Percentiles rank a stretch among this genome's conserved stretches.
Evolutionary conservation across 2,329 filamentous ascomycete species (phyloP).

Genomic region (Arthrobotrys musiformis): DNA sequence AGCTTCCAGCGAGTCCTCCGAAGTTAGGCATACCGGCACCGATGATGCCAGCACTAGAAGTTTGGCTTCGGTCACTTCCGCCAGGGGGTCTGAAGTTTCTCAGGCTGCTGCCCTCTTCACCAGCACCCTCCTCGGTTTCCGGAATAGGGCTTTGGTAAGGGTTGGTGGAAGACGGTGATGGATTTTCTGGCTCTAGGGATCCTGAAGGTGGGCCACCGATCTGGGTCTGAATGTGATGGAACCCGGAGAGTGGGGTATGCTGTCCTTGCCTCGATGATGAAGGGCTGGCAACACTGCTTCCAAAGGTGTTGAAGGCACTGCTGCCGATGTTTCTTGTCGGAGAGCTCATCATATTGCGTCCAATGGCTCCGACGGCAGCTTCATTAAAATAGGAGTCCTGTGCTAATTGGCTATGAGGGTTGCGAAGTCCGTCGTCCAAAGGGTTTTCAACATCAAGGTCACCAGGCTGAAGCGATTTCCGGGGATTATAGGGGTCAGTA

Average conservation of each 20-base stretch:
- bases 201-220: constrained; percentile 61
- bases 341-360: constrained; percentile 65
- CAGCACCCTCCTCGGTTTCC: constrained; percentile 74
- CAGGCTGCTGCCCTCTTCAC: constrained; percentile 69
- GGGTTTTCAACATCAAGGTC: constrained; percentile 78
- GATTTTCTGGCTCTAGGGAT: constrained; percentile 71
- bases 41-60: constrained; percentile 74
- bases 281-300: constrained; percentile 69
- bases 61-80: constrained; percentile 89
- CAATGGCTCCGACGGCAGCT: constrained; percentile 61
- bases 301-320: constrained; percentile 68
- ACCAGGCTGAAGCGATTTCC: constrained; percentile 73
- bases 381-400: constrained; percentile 46
- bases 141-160: constrained; percentile 91
- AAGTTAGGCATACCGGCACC: constrained; percentile 74
- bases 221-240: constrained; percentile 67
- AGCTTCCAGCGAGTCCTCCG: constrained; percentile 64
- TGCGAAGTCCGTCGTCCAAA: constrained; percentile 64
- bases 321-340: constrained; percentile 60
- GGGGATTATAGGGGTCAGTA: constrained; percentile 78
- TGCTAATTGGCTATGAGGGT: constrained; percentile 63
- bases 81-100: constrained; percentile 68
- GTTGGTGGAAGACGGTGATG: constrained; percentile 94
- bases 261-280: constrained; percentile 68
- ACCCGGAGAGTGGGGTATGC: constrained; percentile 61